Percentiles rank a stretch among this genome's conserved stretches.
These are phyloP conservation scores for Ambrosia trifida DNA, from an alignment of 129 eudicot genomes.

Conservation along the genomic window DNA sequence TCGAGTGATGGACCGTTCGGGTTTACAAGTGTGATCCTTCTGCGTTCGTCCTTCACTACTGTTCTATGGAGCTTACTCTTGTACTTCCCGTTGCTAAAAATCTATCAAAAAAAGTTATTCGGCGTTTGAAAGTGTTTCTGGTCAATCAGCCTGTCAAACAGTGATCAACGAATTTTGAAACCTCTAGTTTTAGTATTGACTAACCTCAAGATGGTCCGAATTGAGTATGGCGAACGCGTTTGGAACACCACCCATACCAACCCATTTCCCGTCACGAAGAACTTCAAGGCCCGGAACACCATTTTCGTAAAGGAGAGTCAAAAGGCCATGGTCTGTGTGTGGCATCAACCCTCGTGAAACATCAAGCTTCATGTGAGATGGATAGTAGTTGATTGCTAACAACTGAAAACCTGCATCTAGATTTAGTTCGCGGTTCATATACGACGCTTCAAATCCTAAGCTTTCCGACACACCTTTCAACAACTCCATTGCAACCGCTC, in stretches of 20 bases:
- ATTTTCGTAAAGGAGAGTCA: constrained; percentile 38
- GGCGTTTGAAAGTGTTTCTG: no score
- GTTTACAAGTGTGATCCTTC: constrained; percentile 37
- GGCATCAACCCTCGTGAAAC: constrained; percentile 25
- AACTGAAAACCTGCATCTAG: constrained; percentile 33
- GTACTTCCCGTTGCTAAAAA: constrained; percentile 40
- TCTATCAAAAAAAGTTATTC: constrained; percentile 15
- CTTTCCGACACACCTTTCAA: constrained; percentile 43
- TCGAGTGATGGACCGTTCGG: constrained; percentile 38
- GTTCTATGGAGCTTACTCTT: constrained; percentile 41
- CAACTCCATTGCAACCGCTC: constrained; percentile 31
- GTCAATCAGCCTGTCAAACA: neutral
- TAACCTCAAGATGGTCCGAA: constrained; percentile 35
- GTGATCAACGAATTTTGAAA: neutral
- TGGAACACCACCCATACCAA: constrained; percentile 31
- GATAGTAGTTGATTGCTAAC: constrained; percentile 37
- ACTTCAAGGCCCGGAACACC: constrained; percentile 40
- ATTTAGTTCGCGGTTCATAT: constrained; percentile 33
- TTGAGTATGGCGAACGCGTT: constrained; percentile 25
- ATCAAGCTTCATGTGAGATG: constrained; percentile 27
- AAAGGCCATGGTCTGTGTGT: constrained; percentile 44
- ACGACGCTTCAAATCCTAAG: constrained; percentile 38
- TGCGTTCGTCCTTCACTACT: constrained; percentile 30
- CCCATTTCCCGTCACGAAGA: constrained; percentile 32
- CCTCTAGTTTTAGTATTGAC: neutral